Conservation (phyloP, 306 rosid species). For the Vicia villosa region DNA sequence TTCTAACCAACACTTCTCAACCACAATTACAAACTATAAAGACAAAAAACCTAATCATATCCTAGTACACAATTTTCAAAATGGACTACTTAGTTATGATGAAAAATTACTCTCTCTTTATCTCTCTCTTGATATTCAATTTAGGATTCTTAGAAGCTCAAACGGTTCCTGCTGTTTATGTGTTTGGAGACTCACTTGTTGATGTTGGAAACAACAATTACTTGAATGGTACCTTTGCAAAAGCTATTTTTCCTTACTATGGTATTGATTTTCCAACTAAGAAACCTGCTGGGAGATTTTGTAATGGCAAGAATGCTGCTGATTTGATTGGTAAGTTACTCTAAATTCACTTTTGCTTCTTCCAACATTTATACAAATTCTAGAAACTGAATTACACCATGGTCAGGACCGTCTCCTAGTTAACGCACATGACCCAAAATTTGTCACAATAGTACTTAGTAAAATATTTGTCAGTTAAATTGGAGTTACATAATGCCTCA, state of each 20-base stretch:
- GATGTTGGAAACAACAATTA: slow-evolving; percentile 87
- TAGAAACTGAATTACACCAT: no score
- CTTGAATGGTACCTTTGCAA: slow-evolving; percentile 49
- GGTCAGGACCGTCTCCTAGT: no score
- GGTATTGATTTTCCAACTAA: slow-evolving; percentile 70
- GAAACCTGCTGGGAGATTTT: slow-evolving; percentile 62
- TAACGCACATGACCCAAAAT: no score
- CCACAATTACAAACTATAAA: slow-evolving; percentile 21
- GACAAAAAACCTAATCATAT: background rate
- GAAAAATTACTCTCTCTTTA: slow-evolving; percentile 6
- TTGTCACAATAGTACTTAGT: no score
- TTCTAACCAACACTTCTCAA: slow-evolving; percentile 12
- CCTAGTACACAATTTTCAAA: slow-evolving; percentile 2
- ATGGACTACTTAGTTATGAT: slow-evolving; percentile 1
- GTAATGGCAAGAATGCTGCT: slow-evolving; percentile 80
- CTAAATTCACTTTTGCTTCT: background rate
- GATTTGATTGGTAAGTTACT: slow-evolving; percentile 59
- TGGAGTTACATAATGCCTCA: no score
- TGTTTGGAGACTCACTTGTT: slow-evolving; percentile 80
- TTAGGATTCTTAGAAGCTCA: slow-evolving; percentile 50
- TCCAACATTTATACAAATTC: background rate
- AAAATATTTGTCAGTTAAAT: no score
- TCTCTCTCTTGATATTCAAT: slow-evolving; percentile 32
- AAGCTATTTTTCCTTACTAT: slow-evolving; percentile 63
- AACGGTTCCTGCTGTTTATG: slow-evolving; percentile 60